Percentiles rank a stretch among this genome's conserved stretches.
phyloP scores from a whole-genome alignment of 306 rosid genomes.

The Sophora flavescens region DNA sequence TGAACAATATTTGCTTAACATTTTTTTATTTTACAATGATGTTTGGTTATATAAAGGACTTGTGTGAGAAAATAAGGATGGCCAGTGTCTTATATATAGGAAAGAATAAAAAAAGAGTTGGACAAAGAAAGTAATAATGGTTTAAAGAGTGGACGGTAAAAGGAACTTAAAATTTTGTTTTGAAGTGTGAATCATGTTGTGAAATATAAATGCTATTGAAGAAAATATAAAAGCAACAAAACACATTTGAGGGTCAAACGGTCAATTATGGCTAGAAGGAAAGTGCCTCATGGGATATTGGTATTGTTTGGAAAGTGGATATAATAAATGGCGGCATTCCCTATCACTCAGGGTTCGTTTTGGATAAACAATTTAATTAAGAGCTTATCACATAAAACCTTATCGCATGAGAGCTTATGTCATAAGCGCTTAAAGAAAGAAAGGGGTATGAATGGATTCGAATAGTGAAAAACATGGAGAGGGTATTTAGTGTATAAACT shows the following conservation, averaged over 20 bases:
- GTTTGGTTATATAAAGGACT: neutral
- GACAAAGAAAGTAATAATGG: neutral
- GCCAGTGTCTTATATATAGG: conserved; percentile 19
- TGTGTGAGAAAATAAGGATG: neutral
- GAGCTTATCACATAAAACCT: too few species aligned
- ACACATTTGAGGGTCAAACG: conserved; percentile 28
- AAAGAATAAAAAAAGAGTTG: neutral
- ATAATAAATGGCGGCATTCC: neutral
- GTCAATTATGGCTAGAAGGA: conserved; percentile 17
- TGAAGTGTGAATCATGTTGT: conserved; percentile 26
- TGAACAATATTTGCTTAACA: neutral
- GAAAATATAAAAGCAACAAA: too few species aligned
- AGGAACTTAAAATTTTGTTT: neutral
- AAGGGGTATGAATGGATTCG: too few species aligned
- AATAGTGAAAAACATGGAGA: too few species aligned
- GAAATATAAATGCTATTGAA: too few species aligned
- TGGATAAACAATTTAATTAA: too few species aligned
- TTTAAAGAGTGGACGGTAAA: conserved; percentile 11
- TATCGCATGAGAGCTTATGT: too few species aligned
- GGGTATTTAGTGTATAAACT: too few species aligned
- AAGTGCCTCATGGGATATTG: conserved; percentile 28
- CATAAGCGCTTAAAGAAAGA: too few species aligned
- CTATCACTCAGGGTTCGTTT: too few species aligned
- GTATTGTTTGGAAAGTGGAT: neutral
- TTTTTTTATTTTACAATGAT: neutral